A percentile compares a stretch with the other conserved stretches of the same genome.
phyloP scores from a whole-genome alignment of 768 basidiomycete genomes.

The Lyophyllum semitale region DNA sequence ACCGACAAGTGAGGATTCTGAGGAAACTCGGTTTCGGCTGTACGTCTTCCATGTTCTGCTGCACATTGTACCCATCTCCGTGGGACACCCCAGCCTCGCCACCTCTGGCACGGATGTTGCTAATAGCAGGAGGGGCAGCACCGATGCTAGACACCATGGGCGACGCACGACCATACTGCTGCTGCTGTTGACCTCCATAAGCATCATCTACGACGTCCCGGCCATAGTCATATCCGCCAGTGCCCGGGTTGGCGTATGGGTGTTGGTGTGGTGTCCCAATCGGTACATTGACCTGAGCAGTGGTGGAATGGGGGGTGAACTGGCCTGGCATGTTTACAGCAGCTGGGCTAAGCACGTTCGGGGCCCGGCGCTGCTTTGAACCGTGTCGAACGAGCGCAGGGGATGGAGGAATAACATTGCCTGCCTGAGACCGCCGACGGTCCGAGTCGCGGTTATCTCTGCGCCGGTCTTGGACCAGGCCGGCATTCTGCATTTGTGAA shows the following conservation, averaged over 20 bases:
- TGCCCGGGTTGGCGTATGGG: conserved; percentile 66
- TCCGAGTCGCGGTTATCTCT: conserved; percentile 64
- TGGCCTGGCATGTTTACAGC: conserved; percentile 49
- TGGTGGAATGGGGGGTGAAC: conserved; percentile 69
- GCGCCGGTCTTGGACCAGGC: conserved; percentile 56
- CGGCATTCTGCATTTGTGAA: conserved; percentile 62
- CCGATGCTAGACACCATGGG: conserved; percentile 78
- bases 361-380: conserved; percentile 70
- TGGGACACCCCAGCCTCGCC: conserved; percentile 70
- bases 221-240: conserved; percentile 62
- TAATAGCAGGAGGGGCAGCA: conserved; percentile 72
- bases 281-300: conserved; percentile 75
- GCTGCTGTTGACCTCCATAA: conserved; percentile 52
- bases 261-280: conserved; percentile 63
- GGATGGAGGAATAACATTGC: conserved; percentile 66
- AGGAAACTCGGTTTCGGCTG: conserved; percentile 57
- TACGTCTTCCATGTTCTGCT: conserved; percentile 55
- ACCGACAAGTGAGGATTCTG: conserved; percentile 78
- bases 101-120: conserved; percentile 68
- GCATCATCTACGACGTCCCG: conserved; percentile 53
- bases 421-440: conserved; percentile 61
- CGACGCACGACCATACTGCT: conserved; percentile 71
- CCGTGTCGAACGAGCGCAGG: conserved; percentile 79
- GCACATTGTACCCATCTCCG: conserved; percentile 58
- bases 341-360: conserved; percentile 59